phyloP scores from a whole-genome alignment of 2,329 filamentous ascomycete genomes.

The Zymoseptoria ardabiliae region DNA sequence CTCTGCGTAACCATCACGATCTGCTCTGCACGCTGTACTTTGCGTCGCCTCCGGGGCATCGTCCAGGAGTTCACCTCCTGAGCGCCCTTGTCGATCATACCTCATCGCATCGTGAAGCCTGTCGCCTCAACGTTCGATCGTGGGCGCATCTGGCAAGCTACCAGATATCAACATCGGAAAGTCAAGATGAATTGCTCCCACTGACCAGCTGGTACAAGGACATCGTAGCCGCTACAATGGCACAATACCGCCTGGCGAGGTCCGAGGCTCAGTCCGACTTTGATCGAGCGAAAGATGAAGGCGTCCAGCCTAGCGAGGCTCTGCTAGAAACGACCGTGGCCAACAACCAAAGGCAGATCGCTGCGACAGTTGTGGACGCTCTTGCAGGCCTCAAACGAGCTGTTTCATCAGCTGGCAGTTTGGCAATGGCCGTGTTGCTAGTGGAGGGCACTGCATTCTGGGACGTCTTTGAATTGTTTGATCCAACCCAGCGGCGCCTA shows the following conservation, averaged over 20 bases:
- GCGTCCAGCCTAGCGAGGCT: constrained; percentile 35
- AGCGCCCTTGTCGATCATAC: constrained; percentile 50
- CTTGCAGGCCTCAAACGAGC: constrained; percentile 45
- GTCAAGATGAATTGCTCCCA: constrained; percentile 36
- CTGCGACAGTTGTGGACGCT: constrained; percentile 47
- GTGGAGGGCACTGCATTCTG: constrained; percentile 35
- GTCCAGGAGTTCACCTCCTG: constrained; percentile 47
- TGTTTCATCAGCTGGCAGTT: constrained; percentile 32
- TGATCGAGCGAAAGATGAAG: constrained; percentile 29
- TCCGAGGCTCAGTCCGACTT: constrained; percentile 52
- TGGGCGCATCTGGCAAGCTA: constrained; percentile 53
- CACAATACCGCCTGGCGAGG: constrained; percentile 49
- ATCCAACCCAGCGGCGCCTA: constrained; percentile 35
- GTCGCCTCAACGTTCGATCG: constrained; percentile 50
- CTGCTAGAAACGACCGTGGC: constrained; percentile 47
- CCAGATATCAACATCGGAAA: constrained; percentile 48
- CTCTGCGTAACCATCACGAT: constrained; percentile 56
- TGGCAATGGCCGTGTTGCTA: constrained; percentile 24
- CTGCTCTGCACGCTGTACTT: constrained; percentile 54
- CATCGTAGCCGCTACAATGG: constrained; percentile 46
- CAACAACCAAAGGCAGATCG: constrained; percentile 51
- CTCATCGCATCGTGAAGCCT: constrained; percentile 52
- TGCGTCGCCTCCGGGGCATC: constrained; percentile 45
- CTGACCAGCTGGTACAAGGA: constrained; percentile 50
- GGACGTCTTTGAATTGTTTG: constrained; percentile 46